Conservation (phyloP, 1,139 yeast species). For the Nematodospora anomalae region DNA sequence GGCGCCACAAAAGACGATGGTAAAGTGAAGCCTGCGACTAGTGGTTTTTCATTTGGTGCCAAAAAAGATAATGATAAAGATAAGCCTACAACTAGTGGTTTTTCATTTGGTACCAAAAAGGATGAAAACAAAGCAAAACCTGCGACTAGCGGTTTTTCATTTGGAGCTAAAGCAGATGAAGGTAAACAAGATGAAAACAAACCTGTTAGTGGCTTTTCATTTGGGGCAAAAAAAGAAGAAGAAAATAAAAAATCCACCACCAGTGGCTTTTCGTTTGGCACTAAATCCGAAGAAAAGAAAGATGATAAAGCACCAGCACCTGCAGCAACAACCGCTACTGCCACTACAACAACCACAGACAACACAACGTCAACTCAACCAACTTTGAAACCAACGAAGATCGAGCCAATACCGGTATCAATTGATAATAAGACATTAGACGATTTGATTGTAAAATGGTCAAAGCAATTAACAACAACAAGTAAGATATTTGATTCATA, state of each 20-base stretch:
- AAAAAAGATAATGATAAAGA: conserved; percentile 23
- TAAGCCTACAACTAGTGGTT: conserved; percentile 20
- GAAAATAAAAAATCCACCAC: conserved; percentile 17
- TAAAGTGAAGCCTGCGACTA: conserved; percentile 13
- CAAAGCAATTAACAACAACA: conserved; percentile 74
- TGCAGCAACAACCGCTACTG: conserved; percentile 13
- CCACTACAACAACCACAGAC: conserved; percentile 12
- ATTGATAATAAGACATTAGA: conserved; percentile 90
- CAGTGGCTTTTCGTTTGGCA: conserved; percentile 26
- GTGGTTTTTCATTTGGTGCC: conserved; percentile 22
- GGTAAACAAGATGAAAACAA: conserved; percentile 21
- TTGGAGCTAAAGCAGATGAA: conserved; percentile 28
- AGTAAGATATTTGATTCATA: conserved; percentile 76
- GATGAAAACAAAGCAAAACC: conserved; percentile 19
- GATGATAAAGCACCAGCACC: conserved; percentile 20
- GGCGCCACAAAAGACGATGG: conserved; percentile 22
- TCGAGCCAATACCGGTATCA: conserved; percentile 71
- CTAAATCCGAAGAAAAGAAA: conserved; percentile 20
- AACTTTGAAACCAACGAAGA: conserved; percentile 44
- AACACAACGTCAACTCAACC: conserved; percentile 23
- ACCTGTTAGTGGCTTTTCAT: conserved; percentile 16
- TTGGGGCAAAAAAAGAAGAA: conserved; percentile 23
- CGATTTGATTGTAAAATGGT: conserved; percentile 92
- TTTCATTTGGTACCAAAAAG: conserved; percentile 26
- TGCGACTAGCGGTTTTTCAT: conserved; percentile 17